Conservation (phyloP, 176 grass and related monocot species). For the Otatea glauca region DNA sequence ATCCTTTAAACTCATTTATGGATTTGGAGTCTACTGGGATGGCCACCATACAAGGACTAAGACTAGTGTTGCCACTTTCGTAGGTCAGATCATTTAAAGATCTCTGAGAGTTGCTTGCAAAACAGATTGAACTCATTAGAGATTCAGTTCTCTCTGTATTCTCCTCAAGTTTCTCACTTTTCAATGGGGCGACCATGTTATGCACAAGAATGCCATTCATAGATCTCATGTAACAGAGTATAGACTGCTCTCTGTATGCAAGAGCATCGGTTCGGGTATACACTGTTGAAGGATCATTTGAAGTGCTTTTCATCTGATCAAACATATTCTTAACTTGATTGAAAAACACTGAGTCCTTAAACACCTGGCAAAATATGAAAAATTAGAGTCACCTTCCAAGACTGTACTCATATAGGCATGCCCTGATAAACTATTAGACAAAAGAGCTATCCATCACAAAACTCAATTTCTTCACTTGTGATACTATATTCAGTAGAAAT, state of each 20-base stretch:
- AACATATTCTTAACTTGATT: conserved; percentile 63
- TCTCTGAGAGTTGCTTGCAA: conserved; percentile 46
- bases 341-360: conserved; percentile 66
- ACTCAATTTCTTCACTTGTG: background rate
- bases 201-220: conserved; percentile 19
- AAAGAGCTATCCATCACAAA: background rate
- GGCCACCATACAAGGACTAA: conserved; percentile 55
- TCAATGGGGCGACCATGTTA: conserved; percentile 37
- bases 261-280: conserved; percentile 43
- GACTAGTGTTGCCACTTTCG: background rate
- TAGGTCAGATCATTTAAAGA: conserved; percentile 52
- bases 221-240: conserved; percentile 30
- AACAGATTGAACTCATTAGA: conserved; percentile 34
- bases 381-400: background rate
- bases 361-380: conserved; percentile 62
- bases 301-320: conserved; percentile 31
- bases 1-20: conserved; percentile 42
- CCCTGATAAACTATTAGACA: background rate
- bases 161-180: conserved; percentile 35
- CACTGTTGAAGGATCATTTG: conserved; percentile 39
- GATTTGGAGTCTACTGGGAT: conserved; percentile 64
- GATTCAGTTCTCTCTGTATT: conserved; percentile 33
- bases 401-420: conserved; percentile 1
- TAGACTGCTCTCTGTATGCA: background rate
- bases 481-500: background rate